Evolutionary conservation across 2,329 filamentous ascomycete genomes (phyloP).

Genomic region (Immersiporthe knoxdaviesiana): DNA sequence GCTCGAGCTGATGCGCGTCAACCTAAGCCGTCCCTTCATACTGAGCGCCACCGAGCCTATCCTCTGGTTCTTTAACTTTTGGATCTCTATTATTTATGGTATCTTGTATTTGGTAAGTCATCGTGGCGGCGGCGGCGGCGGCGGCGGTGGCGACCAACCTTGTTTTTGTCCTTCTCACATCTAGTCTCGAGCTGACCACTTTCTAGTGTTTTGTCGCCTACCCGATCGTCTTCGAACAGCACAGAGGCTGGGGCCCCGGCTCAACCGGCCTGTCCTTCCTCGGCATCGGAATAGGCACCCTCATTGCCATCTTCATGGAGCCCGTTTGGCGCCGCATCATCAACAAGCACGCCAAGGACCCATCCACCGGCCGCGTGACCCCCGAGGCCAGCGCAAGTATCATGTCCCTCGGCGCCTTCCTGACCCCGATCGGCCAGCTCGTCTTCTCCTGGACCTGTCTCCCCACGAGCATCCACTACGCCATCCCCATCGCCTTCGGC

Average conservation of each 20-base stretch:
- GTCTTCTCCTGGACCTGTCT: constrained; percentile 89
- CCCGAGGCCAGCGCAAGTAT: constrained; percentile 83
- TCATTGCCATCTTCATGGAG: constrained; percentile 65
- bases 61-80: constrained; percentile 67
- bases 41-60: constrained; percentile 84
- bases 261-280: constrained; percentile 77
- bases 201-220: constrained; percentile 79
- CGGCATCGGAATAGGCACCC: constrained; percentile 68
- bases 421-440: constrained; percentile 78
- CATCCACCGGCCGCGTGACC: constrained; percentile 70
- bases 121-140: too few species aligned
- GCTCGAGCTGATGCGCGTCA: constrained; percentile 70
- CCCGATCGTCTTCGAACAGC: constrained; percentile 76
- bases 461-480: constrained; percentile 77
- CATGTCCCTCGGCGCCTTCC: constrained; percentile 75
- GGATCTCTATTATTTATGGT: constrained; percentile 84
- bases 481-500: constrained; percentile 73
- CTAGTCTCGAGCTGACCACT: neutral
- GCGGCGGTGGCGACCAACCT: neutral
- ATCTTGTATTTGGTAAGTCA: constrained; percentile 56
- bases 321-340: constrained; percentile 78
- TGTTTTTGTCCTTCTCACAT: neutral
- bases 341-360: constrained; percentile 74
- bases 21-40: constrained; percentile 76
- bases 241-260: constrained; percentile 76